phyloP scores from a whole-genome alignment of 148 eudicot species.

The Camellia lanceoleosa region DNA sequence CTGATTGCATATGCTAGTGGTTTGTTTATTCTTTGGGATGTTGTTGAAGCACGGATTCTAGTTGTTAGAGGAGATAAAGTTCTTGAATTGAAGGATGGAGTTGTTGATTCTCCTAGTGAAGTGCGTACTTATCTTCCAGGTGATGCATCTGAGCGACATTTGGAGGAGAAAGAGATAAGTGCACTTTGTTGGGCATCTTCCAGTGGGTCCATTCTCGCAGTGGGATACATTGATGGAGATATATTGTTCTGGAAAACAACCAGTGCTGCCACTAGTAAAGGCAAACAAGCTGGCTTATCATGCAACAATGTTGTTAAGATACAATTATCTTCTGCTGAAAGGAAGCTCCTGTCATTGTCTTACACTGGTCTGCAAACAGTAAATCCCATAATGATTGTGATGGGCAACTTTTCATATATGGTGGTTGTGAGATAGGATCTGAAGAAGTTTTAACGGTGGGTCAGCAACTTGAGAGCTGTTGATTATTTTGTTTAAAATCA shows the following conservation, averaged over 20 bases:
- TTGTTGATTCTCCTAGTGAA: constrained; percentile 35
- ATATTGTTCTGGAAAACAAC: constrained; percentile 66
- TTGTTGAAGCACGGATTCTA: constrained; percentile 48
- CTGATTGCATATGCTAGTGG: constrained; percentile 63
- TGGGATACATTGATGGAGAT: constrained; percentile 78
- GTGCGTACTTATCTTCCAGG: constrained; percentile 25
- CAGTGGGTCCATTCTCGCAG: constrained; percentile 60
- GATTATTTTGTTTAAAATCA: background rate
- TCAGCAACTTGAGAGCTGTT: constrained; percentile 15
- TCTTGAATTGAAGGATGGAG: constrained; percentile 45
- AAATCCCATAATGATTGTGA: constrained; percentile 40
- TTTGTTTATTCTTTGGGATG: constrained; percentile 59
- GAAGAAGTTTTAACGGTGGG: constrained; percentile 79
- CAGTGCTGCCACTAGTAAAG: constrained; percentile 29
- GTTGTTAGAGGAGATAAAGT: constrained; percentile 61
- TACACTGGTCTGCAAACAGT: constrained; percentile 56
- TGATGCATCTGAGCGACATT: constrained; percentile 29
- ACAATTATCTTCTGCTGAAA: constrained; percentile 59
- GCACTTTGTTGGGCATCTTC: constrained; percentile 81
- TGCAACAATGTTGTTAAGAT: constrained; percentile 57
- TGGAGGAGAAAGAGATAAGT: constrained; percentile 72
- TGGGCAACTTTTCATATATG: constrained; percentile 71
- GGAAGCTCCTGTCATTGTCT: constrained; percentile 62
- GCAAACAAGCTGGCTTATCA: constrained; percentile 32
- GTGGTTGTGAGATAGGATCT: constrained; percentile 75